A percentile compares a stretch with the other conserved stretches of the same genome.
Conservation (phyloP, 2,329 filamentous ascomycete species). For the Colletotrichum karsti region DNA sequence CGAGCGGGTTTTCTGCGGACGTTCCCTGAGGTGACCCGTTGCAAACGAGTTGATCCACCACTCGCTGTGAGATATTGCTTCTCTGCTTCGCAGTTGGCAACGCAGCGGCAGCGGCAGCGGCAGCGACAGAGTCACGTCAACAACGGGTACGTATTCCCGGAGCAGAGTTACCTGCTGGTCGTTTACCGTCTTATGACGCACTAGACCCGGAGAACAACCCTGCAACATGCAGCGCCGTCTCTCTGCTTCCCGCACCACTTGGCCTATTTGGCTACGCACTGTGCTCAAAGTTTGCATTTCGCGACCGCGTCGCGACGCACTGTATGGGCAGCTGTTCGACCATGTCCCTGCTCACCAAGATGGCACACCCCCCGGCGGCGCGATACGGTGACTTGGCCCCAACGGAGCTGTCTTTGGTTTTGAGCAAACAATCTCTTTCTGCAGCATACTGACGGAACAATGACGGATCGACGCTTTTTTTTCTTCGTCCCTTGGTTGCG, state of each 20-base stretch:
- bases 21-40: not conserved
- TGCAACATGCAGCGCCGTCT: not conserved
- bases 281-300: constrained; percentile 16
- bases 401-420: not conserved
- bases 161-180: not conserved
- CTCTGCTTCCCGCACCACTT: not conserved
- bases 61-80: not conserved
- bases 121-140: no score
- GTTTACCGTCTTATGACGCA: constrained; percentile 26
- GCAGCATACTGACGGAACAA: constrained; percentile 13
- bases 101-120: no score
- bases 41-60: not conserved
- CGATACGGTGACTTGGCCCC: not conserved
- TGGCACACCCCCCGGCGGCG: not conserved
- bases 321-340: not conserved
- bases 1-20: not conserved
- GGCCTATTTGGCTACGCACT: not conserved
- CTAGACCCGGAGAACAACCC: constrained; percentile 9
- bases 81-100: no score
- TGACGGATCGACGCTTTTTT: constrained; percentile 3
- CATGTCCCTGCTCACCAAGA: not conserved
- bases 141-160: constrained; percentile 2
- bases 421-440: not conserved
- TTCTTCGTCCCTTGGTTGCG: not conserved
- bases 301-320: constrained; percentile 7